phyloP scores from a whole-genome alignment of 495 filamentous ascomycete genomes.

The Bacidia gigantensis region DNA sequence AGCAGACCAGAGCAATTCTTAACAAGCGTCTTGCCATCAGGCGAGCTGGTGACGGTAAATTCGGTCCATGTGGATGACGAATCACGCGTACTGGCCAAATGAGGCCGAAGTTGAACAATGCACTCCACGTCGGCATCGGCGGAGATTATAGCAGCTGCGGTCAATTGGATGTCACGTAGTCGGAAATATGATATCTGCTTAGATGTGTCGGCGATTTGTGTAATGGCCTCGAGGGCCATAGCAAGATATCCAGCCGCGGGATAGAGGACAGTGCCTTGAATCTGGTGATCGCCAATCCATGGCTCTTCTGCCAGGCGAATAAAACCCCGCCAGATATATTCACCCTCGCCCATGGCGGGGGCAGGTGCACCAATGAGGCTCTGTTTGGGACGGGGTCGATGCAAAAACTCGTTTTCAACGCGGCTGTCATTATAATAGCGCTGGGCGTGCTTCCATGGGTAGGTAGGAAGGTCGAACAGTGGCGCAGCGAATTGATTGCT shows the following conservation, averaged over 20 bases:
- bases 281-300: slow-evolving; percentile 19
- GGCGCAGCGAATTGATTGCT: neutral
- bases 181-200: slow-evolving; percentile 13
- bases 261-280: slow-evolving; percentile 12
- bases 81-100: slow-evolving; percentile 2
- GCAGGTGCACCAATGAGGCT: slow-evolving; percentile 19
- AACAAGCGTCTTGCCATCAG: slow-evolving; percentile 3
- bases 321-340: slow-evolving; percentile 22
- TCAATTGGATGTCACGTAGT: slow-evolving; percentile 21
- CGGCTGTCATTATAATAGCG: slow-evolving; percentile 15
- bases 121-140: slow-evolving; percentile 4
- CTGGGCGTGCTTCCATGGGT: slow-evolving; percentile 23
- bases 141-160: slow-evolving; percentile 21
- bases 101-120: slow-evolving; percentile 17
- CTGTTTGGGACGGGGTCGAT: slow-evolving; percentile 4
- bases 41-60: slow-evolving; percentile 4
- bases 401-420: slow-evolving; percentile 22
- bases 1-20: slow-evolving; percentile 11
- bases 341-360: slow-evolving; percentile 11
- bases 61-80: slow-evolving; percentile 1
- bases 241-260: slow-evolving; percentile 16
- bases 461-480: slow-evolving; percentile 28
- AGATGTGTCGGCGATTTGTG: slow-evolving; percentile 11
- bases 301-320: slow-evolving; percentile 18
- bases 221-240: slow-evolving; percentile 21